Base-by-base conservation (phyloP, 2,329 filamentous ascomycete species). In the Penicillium sp. region DNA sequence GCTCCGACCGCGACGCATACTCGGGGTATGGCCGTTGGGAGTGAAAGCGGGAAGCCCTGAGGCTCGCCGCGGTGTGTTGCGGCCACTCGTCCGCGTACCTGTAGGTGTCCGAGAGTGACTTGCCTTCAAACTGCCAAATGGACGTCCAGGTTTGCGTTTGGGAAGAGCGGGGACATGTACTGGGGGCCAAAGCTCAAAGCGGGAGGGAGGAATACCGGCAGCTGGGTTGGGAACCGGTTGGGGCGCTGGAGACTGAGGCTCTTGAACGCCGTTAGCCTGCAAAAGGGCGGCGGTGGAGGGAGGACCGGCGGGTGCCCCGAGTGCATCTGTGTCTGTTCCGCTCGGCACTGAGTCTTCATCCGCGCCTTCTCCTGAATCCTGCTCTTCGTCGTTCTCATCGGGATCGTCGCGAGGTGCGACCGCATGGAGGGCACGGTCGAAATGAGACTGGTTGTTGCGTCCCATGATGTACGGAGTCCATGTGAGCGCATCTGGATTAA, bases 391-490 rank as follows among this genome's bases (percentile, higher is more conserved):
- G n/a, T 73, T 70, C 50, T 73, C 74, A 19, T 73, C 71, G 6
- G 61, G 55, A n/a, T 69, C 92, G 61, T 96, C 92, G 37, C 94
- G 87, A 5, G 89, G 92, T 13, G 94, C 94, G 55, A 98, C 91
- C 1, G 94, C 90, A 64, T 91, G 93, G 56, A 98, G 80, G 6
- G 91, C 90, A 51, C 92, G 85, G 70, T 96, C 92, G 68, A 95
- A 94, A 68, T 91, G 90, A 4, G 89, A 89, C 37, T 89, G 86
- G 66, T 90, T 93, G 73, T 86, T 89, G 47, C 92, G 87, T 27
- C 95, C 94, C 92, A 97, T 98, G 43, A 98, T 88, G 73, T 96
- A 99, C 0, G 95, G 95, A 14, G 93, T 97, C 95, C 95, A 99
- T 11, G 93, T 89, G 27, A 99, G 82, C 18, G 87, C 87, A 46